phyloP scores from a whole-genome alignment of 1,284 basidiomycete genomes.

The Malassezia obtusa region DNA sequence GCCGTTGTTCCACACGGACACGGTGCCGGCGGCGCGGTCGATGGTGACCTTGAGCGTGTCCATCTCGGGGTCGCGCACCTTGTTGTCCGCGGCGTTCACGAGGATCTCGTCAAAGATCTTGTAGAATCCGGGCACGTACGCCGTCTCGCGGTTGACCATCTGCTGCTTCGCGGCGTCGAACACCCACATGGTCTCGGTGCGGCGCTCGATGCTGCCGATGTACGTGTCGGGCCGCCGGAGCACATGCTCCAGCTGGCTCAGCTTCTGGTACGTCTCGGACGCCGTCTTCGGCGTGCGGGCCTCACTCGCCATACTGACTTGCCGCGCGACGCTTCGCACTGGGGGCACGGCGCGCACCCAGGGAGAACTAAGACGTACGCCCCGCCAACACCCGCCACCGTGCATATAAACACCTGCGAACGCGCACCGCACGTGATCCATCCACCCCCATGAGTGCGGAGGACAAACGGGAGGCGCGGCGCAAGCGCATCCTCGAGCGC shows the following conservation, averaged over 20 bases:
- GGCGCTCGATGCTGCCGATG: constrained; percentile 57
- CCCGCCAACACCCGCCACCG: constrained; percentile 1
- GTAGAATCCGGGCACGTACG: constrained; percentile 94
- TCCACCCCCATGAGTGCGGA: constrained; percentile 10
- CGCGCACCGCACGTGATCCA: constrained; percentile 1
- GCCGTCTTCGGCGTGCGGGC: constrained; percentile 60
- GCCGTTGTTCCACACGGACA: constrained; percentile 93
- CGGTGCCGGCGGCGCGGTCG: constrained; percentile 70
- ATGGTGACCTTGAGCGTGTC: constrained; percentile 54
- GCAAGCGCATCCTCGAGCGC: constrained; percentile 39
- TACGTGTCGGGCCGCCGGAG: constrained; percentile 94
- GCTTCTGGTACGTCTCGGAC: constrained; percentile 87
- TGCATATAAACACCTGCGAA: neutral
- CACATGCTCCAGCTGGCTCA: constrained; percentile 92
- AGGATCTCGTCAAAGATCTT: constrained; percentile 99
- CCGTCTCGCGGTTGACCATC: constrained; percentile 58
- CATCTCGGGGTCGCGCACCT: constrained; percentile 54
- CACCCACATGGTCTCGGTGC: constrained; percentile 46
- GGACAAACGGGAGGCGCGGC: constrained; percentile 41
- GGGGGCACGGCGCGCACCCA: neutral
- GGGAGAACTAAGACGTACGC: neutral
- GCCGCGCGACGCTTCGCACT: neutral
- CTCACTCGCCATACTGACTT: neutral
- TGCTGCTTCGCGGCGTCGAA: constrained; percentile 36
- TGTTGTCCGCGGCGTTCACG: constrained; percentile 98